These are phyloP conservation scores for Neurospora africana DNA, from an alignment of 495 filamentous ascomycete species.

Conservation along the genomic window DNA sequence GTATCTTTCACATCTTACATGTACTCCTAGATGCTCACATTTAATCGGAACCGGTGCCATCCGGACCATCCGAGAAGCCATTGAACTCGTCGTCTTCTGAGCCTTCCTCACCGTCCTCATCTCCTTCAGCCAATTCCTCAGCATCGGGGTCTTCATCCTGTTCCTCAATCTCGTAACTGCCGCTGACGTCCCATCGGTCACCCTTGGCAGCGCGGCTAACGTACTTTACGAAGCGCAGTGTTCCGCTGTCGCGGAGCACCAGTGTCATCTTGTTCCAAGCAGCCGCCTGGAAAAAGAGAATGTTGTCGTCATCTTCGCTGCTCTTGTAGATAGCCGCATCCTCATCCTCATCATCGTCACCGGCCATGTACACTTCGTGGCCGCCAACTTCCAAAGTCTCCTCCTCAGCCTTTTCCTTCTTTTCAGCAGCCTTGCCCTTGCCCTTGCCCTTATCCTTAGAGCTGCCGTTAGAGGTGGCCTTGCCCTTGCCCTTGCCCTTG, in stretches of 20 bases:
- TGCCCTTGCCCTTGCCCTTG: conserved; percentile 43
- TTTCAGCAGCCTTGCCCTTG: conserved; percentile 18
- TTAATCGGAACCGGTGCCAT: conserved; percentile 35
- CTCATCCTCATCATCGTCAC: conserved; percentile 62
- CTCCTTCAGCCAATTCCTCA: conserved; percentile 13
- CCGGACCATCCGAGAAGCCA: conserved; percentile 30
- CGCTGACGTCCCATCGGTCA: conserved; percentile 87
- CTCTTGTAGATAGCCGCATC: conserved; percentile 83
- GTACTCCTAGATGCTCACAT: background rate
- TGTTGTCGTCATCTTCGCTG: conserved; percentile 74
- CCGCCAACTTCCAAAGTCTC: conserved; percentile 56
- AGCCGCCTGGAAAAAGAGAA: conserved; percentile 80
- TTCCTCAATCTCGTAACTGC: conserved; percentile 49
- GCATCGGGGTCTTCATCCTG: conserved; percentile 28
- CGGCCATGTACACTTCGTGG: conserved; percentile 87
- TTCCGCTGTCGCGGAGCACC: conserved; percentile 77
- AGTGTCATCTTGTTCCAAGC: conserved; percentile 84
- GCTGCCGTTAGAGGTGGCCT: conserved; percentile 28
- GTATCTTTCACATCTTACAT: background rate
- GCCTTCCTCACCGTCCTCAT: conserved; percentile 18
- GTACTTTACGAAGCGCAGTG: conserved; percentile 92
- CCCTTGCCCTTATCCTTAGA: conserved; percentile 18
- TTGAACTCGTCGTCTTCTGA: conserved; percentile 39
- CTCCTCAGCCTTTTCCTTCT: conserved; percentile 16
- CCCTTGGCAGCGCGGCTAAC: conserved; percentile 71